Percentiles rank a stretch among this genome's conserved stretches.
phyloP scores from a whole-genome alignment of 768 basidiomycete species.

The Lactifluus subvellereus region DNA sequence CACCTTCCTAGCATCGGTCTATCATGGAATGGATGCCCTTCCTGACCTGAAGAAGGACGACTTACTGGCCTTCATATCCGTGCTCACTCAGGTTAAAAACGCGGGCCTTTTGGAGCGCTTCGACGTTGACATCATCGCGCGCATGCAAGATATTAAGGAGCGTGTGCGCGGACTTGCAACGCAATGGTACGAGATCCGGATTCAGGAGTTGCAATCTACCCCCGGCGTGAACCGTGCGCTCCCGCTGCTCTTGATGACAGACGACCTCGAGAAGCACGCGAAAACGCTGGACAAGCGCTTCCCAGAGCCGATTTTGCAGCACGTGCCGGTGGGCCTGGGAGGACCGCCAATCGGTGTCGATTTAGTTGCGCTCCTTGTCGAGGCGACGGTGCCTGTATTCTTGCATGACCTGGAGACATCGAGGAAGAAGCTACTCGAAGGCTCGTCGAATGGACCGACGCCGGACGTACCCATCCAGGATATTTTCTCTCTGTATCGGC shows the following conservation, averaged over 20 bases:
- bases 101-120: constrained; percentile 68
- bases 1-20: constrained; percentile 77
- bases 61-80: constrained; percentile 53
- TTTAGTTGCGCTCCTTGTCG: constrained; percentile 68
- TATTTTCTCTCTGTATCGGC: constrained; percentile 79
- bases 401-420: constrained; percentile 61
- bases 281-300: constrained; percentile 86
- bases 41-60: constrained; percentile 70
- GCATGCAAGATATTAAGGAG: constrained; percentile 62
- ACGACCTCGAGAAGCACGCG: constrained; percentile 82
- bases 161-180: constrained; percentile 54
- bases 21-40: constrained; percentile 74
- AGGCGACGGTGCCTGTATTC: constrained; percentile 58
- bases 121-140: constrained; percentile 64
- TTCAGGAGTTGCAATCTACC: constrained; percentile 54
- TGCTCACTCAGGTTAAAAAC: constrained; percentile 67
- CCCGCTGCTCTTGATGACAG: constrained; percentile 76
- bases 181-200: constrained; percentile 57
- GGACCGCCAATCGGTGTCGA: constrained; percentile 40
- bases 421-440: constrained; percentile 70
- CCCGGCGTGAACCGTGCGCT: constrained; percentile 79
- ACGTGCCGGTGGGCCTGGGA: constrained; percentile 27
- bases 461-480: constrained; percentile 88
- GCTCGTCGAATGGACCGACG: constrained; percentile 80
- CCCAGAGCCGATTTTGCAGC: constrained; percentile 78